A percentile compares a stretch with the other conserved stretches of the same genome.
These are phyloP conservation scores for Boletellus ananiceps DNA, from an alignment of 768 basidiomycete species.

Conservation along the genomic window DNA sequence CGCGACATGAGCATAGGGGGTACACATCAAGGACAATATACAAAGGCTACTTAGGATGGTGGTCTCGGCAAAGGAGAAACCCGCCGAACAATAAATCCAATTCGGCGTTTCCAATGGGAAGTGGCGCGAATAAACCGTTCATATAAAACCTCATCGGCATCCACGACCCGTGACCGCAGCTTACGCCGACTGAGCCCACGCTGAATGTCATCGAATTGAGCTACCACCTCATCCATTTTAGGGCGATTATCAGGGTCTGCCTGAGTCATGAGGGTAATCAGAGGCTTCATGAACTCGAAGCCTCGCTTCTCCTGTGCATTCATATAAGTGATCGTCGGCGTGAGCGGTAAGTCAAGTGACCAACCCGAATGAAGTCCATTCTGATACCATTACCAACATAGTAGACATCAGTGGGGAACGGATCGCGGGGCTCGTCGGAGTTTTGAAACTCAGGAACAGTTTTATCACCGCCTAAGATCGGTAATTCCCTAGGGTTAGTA, in stretches of 20 bases:
- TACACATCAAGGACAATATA: too few relatives aligned
- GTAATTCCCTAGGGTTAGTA: slow-evolving; percentile 24
- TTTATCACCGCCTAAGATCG: slow-evolving; percentile 40
- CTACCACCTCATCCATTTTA: slow-evolving; percentile 33
- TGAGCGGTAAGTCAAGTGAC: neutral
- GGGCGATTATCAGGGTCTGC: slow-evolving; percentile 34
- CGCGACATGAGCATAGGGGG: too few relatives aligned
- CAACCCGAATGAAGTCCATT: slow-evolving; percentile 31
- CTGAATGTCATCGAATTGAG: slow-evolving; percentile 13
- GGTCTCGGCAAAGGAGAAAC: slow-evolving; percentile 13
- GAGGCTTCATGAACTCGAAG: slow-evolving; percentile 30
- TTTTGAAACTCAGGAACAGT: slow-evolving; percentile 37
- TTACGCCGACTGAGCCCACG: slow-evolving; percentile 9
- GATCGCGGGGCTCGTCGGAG: slow-evolving; percentile 26
- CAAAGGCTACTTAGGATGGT: neutral
- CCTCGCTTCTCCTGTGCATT: neutral
- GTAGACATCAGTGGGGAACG: slow-evolving; percentile 44
- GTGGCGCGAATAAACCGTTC: slow-evolving; percentile 5
- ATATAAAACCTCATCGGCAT: slow-evolving; percentile 10
- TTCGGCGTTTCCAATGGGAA: slow-evolving; percentile 25
- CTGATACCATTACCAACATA: slow-evolving; percentile 38
- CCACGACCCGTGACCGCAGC: slow-evolving; percentile 27
- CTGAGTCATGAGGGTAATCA: slow-evolving; percentile 35
- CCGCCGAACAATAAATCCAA: slow-evolving; percentile 10
- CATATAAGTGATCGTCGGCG: too few relatives aligned